phyloP scores from a whole-genome alignment of 129 eudicot species.

The Chrysanthemum lavandulifolium region DNA sequence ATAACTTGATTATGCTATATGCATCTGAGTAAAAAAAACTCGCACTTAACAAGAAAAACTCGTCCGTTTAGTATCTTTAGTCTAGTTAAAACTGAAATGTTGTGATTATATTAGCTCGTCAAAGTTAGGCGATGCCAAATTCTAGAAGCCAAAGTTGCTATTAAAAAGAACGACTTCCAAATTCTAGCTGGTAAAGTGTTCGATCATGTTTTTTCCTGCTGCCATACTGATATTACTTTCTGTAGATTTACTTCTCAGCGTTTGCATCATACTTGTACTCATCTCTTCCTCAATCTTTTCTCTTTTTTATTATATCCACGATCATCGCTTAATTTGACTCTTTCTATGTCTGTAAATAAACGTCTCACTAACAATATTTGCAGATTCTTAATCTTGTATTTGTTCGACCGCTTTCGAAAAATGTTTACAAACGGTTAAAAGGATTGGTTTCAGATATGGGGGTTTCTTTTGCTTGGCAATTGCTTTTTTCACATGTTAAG shows the following conservation, averaged over 20 bases:
- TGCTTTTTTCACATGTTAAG: not conserved
- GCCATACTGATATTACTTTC: not conserved
- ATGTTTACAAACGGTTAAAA: conserved; percentile 10
- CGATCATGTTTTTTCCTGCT: not conserved
- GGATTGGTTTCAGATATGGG: not conserved
- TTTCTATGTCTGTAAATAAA: not conserved
- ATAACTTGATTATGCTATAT: too few species aligned
- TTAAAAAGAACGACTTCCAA: not conserved
- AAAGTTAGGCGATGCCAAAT: conserved; percentile 4
- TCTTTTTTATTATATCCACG: not conserved
- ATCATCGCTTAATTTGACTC: not conserved
- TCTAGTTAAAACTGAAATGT: too few species aligned
- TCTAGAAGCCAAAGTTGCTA: conserved; percentile 10
- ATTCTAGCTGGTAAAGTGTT: not conserved
- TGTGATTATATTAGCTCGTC: not conserved
- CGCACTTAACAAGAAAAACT: too few species aligned
- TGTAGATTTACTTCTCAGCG: not conserved
- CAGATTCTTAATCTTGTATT: not conserved
- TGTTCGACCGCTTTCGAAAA: conserved; percentile 7
- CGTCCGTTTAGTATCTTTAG: too few species aligned
- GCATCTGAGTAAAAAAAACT: too few species aligned
- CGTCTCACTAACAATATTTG: not conserved
- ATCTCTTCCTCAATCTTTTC: not conserved
- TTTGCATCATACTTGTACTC: not conserved
- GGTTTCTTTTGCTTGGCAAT: not conserved